phyloP scores from a whole-genome alignment of 108 stramenopile species.

The Fragilaria crotonensis region DNA sequence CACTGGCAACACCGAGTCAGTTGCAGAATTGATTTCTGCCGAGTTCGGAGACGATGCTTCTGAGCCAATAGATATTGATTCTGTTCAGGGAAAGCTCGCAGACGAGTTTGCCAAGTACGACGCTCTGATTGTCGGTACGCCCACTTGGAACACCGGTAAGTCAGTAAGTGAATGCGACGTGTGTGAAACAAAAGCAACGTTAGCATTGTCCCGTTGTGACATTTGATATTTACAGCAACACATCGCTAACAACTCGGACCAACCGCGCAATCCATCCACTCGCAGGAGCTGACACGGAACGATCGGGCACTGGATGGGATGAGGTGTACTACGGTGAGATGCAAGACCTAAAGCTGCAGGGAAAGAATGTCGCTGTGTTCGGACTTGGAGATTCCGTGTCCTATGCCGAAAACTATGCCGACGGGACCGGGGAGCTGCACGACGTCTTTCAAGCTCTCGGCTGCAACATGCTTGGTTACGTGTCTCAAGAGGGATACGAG shows the following conservation, averaged over 20 bases:
- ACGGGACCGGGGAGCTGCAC: constrained; percentile 82
- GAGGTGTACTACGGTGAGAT: constrained; percentile 75
- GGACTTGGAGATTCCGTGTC: constrained; percentile 73
- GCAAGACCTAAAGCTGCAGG: constrained; percentile 40
- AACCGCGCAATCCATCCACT: no score
- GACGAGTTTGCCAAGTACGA: constrained; percentile 59
- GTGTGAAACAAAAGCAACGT: not conserved
- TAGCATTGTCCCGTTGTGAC: no score
- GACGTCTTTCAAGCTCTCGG: constrained; percentile 79
- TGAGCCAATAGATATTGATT: constrained; percentile 77
- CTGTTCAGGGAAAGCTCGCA: constrained; percentile 44
- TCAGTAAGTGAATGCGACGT: not conserved
- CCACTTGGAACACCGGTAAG: constrained; percentile 64
- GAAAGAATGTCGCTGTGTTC: constrained; percentile 85
- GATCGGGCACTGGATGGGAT: constrained; percentile 89
- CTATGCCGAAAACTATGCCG: constrained; percentile 83
- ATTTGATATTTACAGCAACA: no score
- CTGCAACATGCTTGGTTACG: constrained; percentile 72
- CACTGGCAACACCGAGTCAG: constrained; percentile 68
- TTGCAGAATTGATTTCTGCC: constrained; percentile 46
- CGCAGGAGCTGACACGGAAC: constrained; percentile 69
- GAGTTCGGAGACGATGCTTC: constrained; percentile 60
- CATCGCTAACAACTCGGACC: no score
- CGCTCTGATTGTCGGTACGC: constrained; percentile 59
- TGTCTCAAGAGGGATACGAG: constrained; percentile 70